A percentile compares a stretch with the other conserved stretches of the same genome.
Conservation (phyloP, 2,329 filamentous ascomycete genomes). For the Fusarium illudens region DNA sequence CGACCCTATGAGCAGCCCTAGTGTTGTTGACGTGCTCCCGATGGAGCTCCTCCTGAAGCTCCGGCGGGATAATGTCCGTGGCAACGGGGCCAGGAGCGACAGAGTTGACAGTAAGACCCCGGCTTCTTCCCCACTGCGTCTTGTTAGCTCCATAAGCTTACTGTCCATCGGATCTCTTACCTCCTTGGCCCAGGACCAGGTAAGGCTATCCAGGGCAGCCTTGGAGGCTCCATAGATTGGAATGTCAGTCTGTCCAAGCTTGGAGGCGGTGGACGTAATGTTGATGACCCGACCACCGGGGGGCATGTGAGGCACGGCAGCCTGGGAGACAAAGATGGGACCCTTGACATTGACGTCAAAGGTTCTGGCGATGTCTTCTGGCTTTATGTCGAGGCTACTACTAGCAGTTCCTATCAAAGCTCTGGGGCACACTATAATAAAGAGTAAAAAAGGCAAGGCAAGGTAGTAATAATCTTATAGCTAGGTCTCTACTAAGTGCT, state of each 20-base stretch:
- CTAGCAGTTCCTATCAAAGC: slow-evolving; percentile 22
- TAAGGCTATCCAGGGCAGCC: slow-evolving; percentile 49
- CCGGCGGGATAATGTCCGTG: slow-evolving; percentile 45
- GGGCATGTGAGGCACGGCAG: slow-evolving; percentile 48
- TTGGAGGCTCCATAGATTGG: slow-evolving; percentile 39
- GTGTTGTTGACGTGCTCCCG: slow-evolving; percentile 37
- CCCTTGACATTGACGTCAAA: slow-evolving; percentile 49
- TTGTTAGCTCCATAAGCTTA: not conserved
- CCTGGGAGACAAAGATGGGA: slow-evolving; percentile 47
- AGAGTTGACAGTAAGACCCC: slow-evolving; percentile 55
- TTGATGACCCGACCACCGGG: slow-evolving; percentile 42
- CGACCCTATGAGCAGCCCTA: slow-evolving; percentile 45
- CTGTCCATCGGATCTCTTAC: slow-evolving; percentile 26
- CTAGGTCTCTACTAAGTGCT: no score
- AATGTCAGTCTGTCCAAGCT: slow-evolving; percentile 17
- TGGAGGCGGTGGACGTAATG: slow-evolving; percentile 29
- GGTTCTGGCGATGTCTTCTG: slow-evolving; percentile 37
- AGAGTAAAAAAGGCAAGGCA: no score
- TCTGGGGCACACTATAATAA: no score
- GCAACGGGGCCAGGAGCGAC: slow-evolving; percentile 50
- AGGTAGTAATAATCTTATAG: no score
- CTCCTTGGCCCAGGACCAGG: slow-evolving; percentile 46
- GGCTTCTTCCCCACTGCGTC: slow-evolving; percentile 44
- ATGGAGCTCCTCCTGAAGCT: slow-evolving; percentile 28
- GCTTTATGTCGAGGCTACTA: slow-evolving; percentile 28